Base-by-base conservation (phyloP, 371 early-diverging fungal species). In the Mucor racemosus region DNA sequence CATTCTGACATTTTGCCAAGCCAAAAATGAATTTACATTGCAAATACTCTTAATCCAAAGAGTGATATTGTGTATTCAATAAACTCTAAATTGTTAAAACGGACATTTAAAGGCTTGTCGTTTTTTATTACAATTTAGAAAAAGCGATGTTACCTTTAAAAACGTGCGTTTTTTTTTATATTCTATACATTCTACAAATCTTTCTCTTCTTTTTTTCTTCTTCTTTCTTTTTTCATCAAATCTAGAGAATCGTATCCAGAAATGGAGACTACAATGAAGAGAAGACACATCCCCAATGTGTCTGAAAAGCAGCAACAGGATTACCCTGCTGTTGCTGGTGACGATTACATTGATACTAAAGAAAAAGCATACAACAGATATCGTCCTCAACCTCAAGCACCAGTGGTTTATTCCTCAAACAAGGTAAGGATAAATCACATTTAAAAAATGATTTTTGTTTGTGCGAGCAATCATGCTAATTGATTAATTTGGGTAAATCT, bases 211-310 rank as follows among this genome's bases (percentile, higher is more conserved):
- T 42, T 5, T 33, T 36, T 17, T 46, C 33, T 46, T 34, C 38
- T 15, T 34, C 38, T 13, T 53, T 54, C 42, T 48, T 58, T 36
- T 38, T 44, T 5, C 14, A n/a, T 26, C 3, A 26, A 26, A 26
- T 26, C 3, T 26, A 26, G 26, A 48, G 19, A n/a, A 50, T 50
- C 11, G 0, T 15, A 9, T 33, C 34, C 62, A 35, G 60, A 38
- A 50, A 80, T 80, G 81, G 81, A 72, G 75, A 73, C 77, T 26
- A 78, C 74, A 56, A 64, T 81, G 34, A 81, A 81, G 60, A 68
- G 82, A 68, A 68, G 79, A 67, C 73, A 81, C 58, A 72, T 70
- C 58, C 60, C 74, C n/a, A 62, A 60, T 34, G 64, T 46, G 46
- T 58, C 58, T 19, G 71, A 70, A 31, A 70, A 66, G 21, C 58